Conservation (phyloP, 257 asterid species). For the Solanum pinnatisectum region DNA sequence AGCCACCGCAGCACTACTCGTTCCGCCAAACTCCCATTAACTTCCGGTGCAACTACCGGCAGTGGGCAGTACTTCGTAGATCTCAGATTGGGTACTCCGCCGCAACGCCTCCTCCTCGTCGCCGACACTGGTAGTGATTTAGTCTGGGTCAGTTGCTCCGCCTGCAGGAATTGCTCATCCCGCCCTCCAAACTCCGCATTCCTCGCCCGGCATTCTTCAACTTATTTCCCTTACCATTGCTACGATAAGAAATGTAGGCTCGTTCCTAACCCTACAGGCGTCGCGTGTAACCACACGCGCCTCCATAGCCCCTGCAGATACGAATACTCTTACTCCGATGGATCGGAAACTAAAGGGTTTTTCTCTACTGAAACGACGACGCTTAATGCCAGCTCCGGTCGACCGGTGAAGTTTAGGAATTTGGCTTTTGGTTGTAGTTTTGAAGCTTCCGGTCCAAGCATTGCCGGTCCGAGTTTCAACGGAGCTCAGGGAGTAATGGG, state of each 20-base stretch:
- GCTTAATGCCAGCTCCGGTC: constrained; percentile 45
- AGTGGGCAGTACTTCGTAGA: constrained; percentile 79
- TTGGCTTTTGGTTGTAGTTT: constrained; percentile 67
- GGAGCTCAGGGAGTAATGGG: constrained; percentile 80
- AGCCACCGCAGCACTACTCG: neutral
- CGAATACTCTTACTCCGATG: constrained; percentile 62
- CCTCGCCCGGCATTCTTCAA: constrained; percentile 56
- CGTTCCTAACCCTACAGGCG: constrained; percentile 39
- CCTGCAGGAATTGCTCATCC: constrained; percentile 45
- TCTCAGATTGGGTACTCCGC: constrained; percentile 70
- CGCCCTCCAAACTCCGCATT: constrained; percentile 39
- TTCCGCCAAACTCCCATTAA: constrained; percentile 40
- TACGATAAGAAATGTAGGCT: constrained; percentile 40
- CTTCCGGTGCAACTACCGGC: constrained; percentile 71
- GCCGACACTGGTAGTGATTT: constrained; percentile 94
- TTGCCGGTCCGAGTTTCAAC: constrained; percentile 51
- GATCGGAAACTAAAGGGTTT: constrained; percentile 58
- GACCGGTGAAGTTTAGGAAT: constrained; percentile 14
- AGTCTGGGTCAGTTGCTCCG: constrained; percentile 78
- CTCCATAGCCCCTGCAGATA: constrained; percentile 73
- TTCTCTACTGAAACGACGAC: constrained; percentile 62
- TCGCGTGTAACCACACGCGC: constrained; percentile 57
- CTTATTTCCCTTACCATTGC: constrained; percentile 66
- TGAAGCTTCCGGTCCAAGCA: constrained; percentile 52
- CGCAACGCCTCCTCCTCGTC: constrained; percentile 53